phyloP scores from a whole-genome alignment of 2,329 filamentous ascomycete genomes.

The Exophiala sp. region DNA sequence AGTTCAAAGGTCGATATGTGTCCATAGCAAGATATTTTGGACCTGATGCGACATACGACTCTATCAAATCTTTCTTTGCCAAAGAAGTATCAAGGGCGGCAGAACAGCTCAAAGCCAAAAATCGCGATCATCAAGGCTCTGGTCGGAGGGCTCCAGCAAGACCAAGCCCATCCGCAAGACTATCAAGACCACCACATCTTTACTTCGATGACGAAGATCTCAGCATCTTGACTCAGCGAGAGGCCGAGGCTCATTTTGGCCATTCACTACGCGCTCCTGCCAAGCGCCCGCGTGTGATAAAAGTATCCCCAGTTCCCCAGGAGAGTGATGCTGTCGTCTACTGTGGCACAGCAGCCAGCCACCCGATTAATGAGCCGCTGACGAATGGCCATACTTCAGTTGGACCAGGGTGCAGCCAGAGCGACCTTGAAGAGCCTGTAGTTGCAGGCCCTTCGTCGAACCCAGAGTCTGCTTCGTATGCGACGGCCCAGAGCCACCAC shows the following conservation, averaged over 20 bases:
- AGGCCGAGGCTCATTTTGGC: slow-evolving; percentile 11
- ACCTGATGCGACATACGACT: slow-evolving; percentile 12
- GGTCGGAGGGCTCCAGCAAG: neutral
- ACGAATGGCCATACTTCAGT: neutral
- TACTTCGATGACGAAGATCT: slow-evolving; percentile 21
- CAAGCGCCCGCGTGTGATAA: slow-evolving; percentile 12
- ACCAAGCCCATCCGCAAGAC: neutral
- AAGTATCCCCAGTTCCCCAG: neutral
- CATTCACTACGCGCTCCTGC: slow-evolving; percentile 10
- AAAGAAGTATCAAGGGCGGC: slow-evolving; percentile 18
- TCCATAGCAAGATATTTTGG: slow-evolving; percentile 19
- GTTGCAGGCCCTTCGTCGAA: neutral
- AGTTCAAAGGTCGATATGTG: slow-evolving; percentile 20
- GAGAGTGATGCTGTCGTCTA: neutral
- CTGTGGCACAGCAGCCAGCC: neutral
- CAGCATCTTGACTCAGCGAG: slow-evolving; percentile 15
- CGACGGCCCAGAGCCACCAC: neutral
- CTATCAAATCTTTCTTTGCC: slow-evolving; percentile 20
- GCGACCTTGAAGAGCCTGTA: neutral
- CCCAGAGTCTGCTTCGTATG: neutral
- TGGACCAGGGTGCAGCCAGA: too few species aligned
- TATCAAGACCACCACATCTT: slow-evolving; percentile 7
- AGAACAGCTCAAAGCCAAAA: slow-evolving; percentile 5
- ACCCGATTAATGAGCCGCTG: too few species aligned
- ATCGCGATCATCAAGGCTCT: slow-evolving; percentile 4